phyloP scores from a whole-genome alignment of 2,329 filamentous ascomycete genomes.

The Cordyceps tenuipes region DNA sequence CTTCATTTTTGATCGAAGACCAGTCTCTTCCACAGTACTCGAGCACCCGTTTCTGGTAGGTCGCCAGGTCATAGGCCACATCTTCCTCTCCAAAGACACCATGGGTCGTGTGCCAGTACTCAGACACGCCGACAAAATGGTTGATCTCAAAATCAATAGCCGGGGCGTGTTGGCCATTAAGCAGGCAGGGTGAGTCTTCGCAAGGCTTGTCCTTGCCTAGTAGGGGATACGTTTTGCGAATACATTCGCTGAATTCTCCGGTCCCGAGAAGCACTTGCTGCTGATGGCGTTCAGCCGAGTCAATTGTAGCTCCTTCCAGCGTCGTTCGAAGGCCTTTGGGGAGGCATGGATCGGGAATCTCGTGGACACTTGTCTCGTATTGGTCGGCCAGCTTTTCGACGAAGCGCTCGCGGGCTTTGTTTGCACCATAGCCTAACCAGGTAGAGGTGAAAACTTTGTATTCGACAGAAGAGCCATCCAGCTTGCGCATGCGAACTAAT shows the following conservation, averaged over 20 bases:
- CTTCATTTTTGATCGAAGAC: slow-evolving; percentile 60
- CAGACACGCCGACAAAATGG: slow-evolving; percentile 94
- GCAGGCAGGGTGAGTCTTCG: slow-evolving; percentile 71
- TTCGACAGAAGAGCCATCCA: slow-evolving; percentile 70
- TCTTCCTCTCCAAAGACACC: slow-evolving; percentile 77
- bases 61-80: slow-evolving; percentile 81
- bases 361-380: slow-evolving; percentile 48
- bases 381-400: slow-evolving; percentile 66
- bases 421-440: slow-evolving; percentile 96
- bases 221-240: slow-evolving; percentile 73
- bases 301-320: slow-evolving; percentile 54
- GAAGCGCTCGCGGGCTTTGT: slow-evolving; percentile 80
- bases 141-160: slow-evolving; percentile 96
- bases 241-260: slow-evolving; percentile 77
- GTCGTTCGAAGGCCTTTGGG: slow-evolving; percentile 69
- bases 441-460: slow-evolving; percentile 92
- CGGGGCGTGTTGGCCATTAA: slow-evolving; percentile 87
- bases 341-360: slow-evolving; percentile 85
- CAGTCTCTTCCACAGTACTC: slow-evolving; percentile 82
- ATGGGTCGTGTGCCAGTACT: slow-evolving; percentile 98
- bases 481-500: slow-evolving; percentile 70
- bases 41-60: slow-evolving; percentile 77
- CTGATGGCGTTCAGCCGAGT: slow-evolving; percentile 26
- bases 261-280: slow-evolving; percentile 64
- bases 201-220: slow-evolving; percentile 86